phyloP scores from a whole-genome alignment of 2,329 filamentous ascomycete species.

The Gnomoniopsis smithogilvyi region DNA sequence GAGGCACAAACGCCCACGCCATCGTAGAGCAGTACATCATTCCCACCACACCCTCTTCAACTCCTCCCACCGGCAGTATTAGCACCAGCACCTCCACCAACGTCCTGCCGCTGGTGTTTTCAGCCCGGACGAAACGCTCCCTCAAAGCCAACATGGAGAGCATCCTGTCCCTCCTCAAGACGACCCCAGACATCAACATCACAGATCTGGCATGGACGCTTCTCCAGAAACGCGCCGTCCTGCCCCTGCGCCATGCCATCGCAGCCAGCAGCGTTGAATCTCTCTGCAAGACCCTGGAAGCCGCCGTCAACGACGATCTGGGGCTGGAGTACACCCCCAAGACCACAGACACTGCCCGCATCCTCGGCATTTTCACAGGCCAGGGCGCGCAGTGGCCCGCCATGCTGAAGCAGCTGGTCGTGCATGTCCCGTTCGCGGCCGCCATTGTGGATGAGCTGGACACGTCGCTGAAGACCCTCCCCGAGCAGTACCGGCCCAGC shows the following conservation, averaged over 20 bases:
- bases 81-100: not conserved
- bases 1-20: slow-evolving; percentile 6
- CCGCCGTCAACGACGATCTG: not conserved
- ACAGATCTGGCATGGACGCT: slow-evolving; percentile 25
- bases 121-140: not conserved
- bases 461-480: slow-evolving; percentile 5
- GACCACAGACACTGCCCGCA: not conserved
- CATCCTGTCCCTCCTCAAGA: slow-evolving; percentile 27
- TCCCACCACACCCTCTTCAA: not conserved
- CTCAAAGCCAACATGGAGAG: not conserved
- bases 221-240: slow-evolving; percentile 20
- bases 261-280: slow-evolving; percentile 10
- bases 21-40: slow-evolving; percentile 1
- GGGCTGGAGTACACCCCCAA: not conserved
- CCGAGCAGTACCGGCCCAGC: slow-evolving; percentile 14
- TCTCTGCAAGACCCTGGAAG: not conserved
- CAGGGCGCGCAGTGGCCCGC: slow-evolving; percentile 24
- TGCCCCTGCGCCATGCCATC: slow-evolving; percentile 24
- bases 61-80: not conserved
- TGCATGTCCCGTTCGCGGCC: slow-evolving; percentile 1
- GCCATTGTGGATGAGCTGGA: slow-evolving; percentile 12
- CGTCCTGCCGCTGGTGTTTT: not conserved
- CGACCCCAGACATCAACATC: slow-evolving; percentile 9
- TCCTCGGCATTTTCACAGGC: slow-evolving; percentile 22
- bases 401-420: slow-evolving; percentile 15